phyloP scores from a whole-genome alignment of 495 filamentous ascomycete species.

The Neurospora pannonica region DNA sequence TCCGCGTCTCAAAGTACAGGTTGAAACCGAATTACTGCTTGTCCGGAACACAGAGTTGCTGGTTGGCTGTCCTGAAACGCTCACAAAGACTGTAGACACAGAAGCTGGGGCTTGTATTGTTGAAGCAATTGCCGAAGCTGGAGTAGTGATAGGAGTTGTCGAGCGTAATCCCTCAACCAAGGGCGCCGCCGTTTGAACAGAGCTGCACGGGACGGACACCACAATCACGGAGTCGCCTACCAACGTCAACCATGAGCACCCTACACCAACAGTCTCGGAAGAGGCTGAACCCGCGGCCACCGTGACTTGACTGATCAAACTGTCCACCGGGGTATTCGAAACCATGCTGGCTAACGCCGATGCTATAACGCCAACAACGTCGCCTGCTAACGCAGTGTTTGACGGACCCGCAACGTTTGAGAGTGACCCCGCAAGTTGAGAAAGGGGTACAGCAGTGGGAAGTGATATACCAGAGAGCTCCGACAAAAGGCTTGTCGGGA shows the following conservation, averaged over 20 bases:
- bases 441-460: slow-evolving; percentile 2
- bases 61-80: not conserved
- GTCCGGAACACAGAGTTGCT: not conserved
- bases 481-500: slow-evolving; percentile 2
- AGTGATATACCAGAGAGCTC: slow-evolving; percentile 5
- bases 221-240: slow-evolving; percentile 5
- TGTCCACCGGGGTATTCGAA: slow-evolving; percentile 1
- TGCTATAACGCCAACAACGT: slow-evolving; percentile 6
- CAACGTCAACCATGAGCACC: slow-evolving; percentile 7
- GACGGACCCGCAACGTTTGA: slow-evolving; percentile 3
- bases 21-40: not conserved
- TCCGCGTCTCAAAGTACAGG: not conserved
- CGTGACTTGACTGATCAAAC: slow-evolving; percentile 4
- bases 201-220: slow-evolving; percentile 2
- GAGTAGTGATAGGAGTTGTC: not conserved
- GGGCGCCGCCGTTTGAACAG: not conserved
- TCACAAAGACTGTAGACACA: not conserved
- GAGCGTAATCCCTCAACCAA: not conserved
- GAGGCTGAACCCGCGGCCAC: not conserved
- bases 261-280: not conserved
- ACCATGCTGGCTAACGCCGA: slow-evolving; percentile 7
- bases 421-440: slow-evolving; percentile 3
- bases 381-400: slow-evolving; percentile 4
- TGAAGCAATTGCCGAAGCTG: not conserved
- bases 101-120: not conserved